Base-by-base conservation (phyloP, 2,329 filamentous ascomycete species). In the Aotearoamyces nothofagi region DNA sequence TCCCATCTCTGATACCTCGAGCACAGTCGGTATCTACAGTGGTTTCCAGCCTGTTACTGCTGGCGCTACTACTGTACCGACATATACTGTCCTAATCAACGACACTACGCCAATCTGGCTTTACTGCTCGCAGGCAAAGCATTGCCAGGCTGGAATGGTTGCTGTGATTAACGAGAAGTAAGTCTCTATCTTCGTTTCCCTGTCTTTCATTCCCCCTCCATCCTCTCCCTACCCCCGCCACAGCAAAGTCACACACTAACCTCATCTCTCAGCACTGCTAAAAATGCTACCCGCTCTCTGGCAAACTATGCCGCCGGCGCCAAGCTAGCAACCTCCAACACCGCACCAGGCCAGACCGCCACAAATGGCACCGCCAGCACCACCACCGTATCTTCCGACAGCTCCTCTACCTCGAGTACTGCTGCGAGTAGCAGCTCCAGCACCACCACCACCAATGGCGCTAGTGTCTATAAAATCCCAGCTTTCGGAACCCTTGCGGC, bases 71-170 rank as follows among this genome's bases (percentile, higher is more conserved):
- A 57, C 58, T 49, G 62, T 72, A 35, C 69, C 78, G 15, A 74
- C 74, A 30, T 90, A 74, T 55, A 82, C 75, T 33, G 58, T 87
- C 44, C 63, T 63, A 50, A 57, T 90, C 51, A 75, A 73, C 45
- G 61, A 71, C 51, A 68, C 63, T 24, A 75, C 64, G 31, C 80
- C 81, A 16, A 60, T 86, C 39, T 90, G 81, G 79, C 57, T 80
- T 39, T 87, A 78, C 63, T 87, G 80, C 56, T 72, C 70, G 16
- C 75, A 83, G 52, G 71, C 50, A 25, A 68, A 63, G 45, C 81
- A 90, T 57, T 90, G 80, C 54, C 68, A 83, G 33, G 35, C 29
- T 5, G 48, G 47, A 4, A 51, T 51, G 48, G 37, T 36, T 10
- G 43, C 48, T 43, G 46, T 49, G 11, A 63, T 76, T 23, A 53